phyloP scores from a whole-genome alignment of 306 rosid species.

The Abrus pulchellus region DNA sequence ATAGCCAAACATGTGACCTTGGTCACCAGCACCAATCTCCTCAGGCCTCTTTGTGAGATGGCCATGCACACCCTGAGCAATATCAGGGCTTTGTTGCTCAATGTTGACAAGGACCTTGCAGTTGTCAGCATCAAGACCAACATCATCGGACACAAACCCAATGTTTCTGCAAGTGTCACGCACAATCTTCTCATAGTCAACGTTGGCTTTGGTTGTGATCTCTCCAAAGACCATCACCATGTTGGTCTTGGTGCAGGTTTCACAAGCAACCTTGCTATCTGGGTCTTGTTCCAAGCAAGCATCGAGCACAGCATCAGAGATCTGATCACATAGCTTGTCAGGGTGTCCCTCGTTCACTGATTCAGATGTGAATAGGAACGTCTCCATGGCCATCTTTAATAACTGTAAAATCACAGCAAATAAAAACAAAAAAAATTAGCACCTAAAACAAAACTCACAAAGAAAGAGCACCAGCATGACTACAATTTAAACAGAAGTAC shows the following conservation, averaged over 20 bases:
- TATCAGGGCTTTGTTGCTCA: slow-evolving; percentile 61
- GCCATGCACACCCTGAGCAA: slow-evolving; percentile 61
- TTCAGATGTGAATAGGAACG: slow-evolving; percentile 60
- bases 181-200: slow-evolving; percentile 58
- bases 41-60: slow-evolving; percentile 56
- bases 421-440: background rate
- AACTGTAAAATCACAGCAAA: slow-evolving; percentile 21
- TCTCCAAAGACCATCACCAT: slow-evolving; percentile 63
- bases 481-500: background rate
- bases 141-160: slow-evolving; percentile 60
- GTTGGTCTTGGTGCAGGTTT: slow-evolving; percentile 62
- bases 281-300: slow-evolving; percentile 61
- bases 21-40: slow-evolving; percentile 60
- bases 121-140: slow-evolving; percentile 61
- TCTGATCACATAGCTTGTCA: slow-evolving; percentile 64
- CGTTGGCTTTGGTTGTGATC: slow-evolving; percentile 61
- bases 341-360: slow-evolving; percentile 69
- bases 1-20: slow-evolving; percentile 62
- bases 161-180: slow-evolving; percentile 57
- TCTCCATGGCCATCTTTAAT: slow-evolving; percentile 46
- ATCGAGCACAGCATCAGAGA: slow-evolving; percentile 58
- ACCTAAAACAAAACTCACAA: background rate
- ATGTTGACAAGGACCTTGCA: slow-evolving; percentile 60
- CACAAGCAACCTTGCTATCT: slow-evolving; percentile 61
- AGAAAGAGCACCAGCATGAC: background rate